Conservation (phyloP, 202 grass and related monocot genomes). For the Panicum hallii region DNA sequence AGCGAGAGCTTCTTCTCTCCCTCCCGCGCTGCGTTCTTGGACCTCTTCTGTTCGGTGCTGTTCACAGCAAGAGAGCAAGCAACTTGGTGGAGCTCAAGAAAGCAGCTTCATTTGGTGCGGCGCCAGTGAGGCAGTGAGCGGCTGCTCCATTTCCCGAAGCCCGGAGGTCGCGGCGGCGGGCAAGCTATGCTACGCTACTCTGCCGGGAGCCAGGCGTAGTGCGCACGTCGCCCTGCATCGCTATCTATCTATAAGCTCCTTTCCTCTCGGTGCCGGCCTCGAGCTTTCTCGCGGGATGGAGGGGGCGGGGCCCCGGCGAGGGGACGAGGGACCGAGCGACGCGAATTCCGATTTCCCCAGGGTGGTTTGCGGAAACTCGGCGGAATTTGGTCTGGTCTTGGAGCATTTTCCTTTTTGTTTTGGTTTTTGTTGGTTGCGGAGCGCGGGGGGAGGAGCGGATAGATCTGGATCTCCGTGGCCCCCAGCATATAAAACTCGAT, state of each 20-base stretch:
- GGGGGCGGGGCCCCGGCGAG: background rate
- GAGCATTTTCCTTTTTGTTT: background rate
- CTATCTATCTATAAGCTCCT: slow-evolving; percentile 35
- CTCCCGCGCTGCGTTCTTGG: background rate
- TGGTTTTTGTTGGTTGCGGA: slow-evolving; percentile 19
- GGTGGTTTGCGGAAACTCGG: background rate
- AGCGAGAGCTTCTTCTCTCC: background rate
- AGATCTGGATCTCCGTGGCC: slow-evolving; percentile 62
- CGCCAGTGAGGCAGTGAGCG: background rate
- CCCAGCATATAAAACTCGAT: slow-evolving; percentile 31
- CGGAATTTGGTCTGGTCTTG: slow-evolving; percentile 1
- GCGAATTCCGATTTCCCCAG: background rate
- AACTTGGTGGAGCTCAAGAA: background rate
- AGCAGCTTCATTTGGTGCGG: background rate
- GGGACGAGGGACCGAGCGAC: background rate
- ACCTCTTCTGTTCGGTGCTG: background rate
- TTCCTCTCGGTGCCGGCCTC: background rate
- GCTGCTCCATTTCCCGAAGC: slow-evolving; percentile 41
- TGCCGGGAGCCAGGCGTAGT: background rate
- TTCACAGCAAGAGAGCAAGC: background rate
- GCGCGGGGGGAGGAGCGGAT: background rate
- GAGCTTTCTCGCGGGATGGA: slow-evolving; percentile 5
- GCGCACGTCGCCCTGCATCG: slow-evolving; percentile 47
- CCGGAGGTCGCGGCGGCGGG: slow-evolving; percentile 30
- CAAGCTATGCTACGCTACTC: background rate